Conservation (phyloP, 2,329 filamentous ascomycete species). For the Septoria petroselini region DNA sequence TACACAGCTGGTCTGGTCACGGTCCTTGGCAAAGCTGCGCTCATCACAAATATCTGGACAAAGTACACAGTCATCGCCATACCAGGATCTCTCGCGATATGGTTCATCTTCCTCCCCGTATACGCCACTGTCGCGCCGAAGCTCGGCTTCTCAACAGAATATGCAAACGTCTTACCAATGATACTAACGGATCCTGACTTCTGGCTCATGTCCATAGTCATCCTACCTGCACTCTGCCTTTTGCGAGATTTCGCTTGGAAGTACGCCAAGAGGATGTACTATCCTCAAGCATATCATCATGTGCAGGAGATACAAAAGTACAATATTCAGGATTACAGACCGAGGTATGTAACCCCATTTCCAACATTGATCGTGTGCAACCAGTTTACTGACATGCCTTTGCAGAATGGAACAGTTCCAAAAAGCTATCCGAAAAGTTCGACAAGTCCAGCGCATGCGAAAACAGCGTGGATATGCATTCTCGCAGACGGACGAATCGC, state of each 20-base stretch:
- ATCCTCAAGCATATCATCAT: conserved; percentile 91
- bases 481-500: conserved; percentile 93
- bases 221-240: conserved; percentile 76
- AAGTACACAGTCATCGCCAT: conserved; percentile 97
- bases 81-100: conserved; percentile 85
- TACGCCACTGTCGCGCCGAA: conserved; percentile 86
- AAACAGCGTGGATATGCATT: conserved; percentile 99
- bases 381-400: conserved; percentile 18
- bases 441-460: conserved; percentile 97
- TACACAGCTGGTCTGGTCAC: conserved; percentile 93
- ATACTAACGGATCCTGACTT: conserved; percentile 80
- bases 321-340: conserved; percentile 98
- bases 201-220: conserved; percentile 82
- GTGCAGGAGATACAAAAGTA: conserved; percentile 99
- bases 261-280: conserved; percentile 96
- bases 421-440: conserved; percentile 96
- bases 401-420: conserved; percentile 97
- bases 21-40: conserved; percentile 87
- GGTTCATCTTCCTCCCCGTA: conserved; percentile 83
- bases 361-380: too few species aligned
- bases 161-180: conserved; percentile 75
- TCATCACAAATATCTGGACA: conserved; percentile 97
- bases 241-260: conserved; percentile 93
- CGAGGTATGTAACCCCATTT: conserved; percentile 60
- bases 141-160: conserved; percentile 76